Evolutionary conservation across 805 yeast genomes (phyloP).

Genomic region (Candida piceae): DNA sequence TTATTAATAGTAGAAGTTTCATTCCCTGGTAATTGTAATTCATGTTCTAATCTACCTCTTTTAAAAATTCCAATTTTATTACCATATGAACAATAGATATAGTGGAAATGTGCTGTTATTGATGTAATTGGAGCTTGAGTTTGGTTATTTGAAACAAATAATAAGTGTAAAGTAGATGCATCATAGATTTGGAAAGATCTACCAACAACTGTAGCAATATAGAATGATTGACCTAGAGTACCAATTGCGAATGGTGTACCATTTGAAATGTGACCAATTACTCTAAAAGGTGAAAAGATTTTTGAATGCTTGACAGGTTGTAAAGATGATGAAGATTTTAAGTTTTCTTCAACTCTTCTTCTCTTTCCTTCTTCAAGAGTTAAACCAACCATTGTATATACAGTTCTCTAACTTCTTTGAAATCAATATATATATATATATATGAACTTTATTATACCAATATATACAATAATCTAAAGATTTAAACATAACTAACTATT

Average conservation of each 20-base stretch:
- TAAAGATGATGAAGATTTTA: no score
- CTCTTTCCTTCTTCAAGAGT: conserved; percentile 7
- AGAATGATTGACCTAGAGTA: conserved; percentile 80
- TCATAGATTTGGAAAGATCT: conserved; percentile 88
- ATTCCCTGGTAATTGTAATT: conserved; percentile 26
- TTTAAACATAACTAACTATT: background rate
- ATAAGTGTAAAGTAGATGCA: conserved; percentile 75
- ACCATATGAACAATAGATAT: conserved; percentile 74
- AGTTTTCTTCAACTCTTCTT: conserved; percentile 1
- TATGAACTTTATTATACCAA: no score
- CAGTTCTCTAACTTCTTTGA: background rate
- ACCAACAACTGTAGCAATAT: conserved; percentile 87
- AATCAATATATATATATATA: no score
- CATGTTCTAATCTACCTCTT: conserved; percentile 65
- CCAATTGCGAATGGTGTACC: conserved; percentile 84
- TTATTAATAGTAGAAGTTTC: conserved; percentile 37
- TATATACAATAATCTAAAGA: no score
- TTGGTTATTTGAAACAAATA: conserved; percentile 81
- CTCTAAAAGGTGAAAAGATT: conserved; percentile 82
- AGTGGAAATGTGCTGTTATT: conserved; percentile 75
- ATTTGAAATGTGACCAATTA: conserved; percentile 85
- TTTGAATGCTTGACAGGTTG: conserved; percentile 35
- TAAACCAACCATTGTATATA: conserved; percentile 1
- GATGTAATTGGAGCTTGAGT: conserved; percentile 66
- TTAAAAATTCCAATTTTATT: conserved; percentile 69